Conservation (phyloP, 2,329 filamentous ascomycete species). For the Hymenoscyphus occultus region DNA sequence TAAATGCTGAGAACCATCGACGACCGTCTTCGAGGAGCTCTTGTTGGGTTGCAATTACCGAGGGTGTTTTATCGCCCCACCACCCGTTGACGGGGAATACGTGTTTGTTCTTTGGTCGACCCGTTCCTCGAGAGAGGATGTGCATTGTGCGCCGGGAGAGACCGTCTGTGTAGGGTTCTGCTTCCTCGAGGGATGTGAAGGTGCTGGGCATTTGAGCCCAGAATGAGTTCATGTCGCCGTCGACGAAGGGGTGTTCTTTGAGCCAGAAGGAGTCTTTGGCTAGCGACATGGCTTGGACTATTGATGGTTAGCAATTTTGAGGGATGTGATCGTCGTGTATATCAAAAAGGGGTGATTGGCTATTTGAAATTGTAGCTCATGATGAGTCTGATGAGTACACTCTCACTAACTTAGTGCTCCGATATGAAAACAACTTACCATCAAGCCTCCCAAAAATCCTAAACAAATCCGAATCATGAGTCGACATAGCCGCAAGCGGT, state of each 20-base stretch:
- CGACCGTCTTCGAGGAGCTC: slow-evolving; percentile 10
- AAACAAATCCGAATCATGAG: slow-evolving; percentile 14
- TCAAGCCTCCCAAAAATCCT: slow-evolving; percentile 18
- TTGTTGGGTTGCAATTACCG: slow-evolving; percentile 15
- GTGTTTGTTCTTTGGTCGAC: slow-evolving; percentile 7
- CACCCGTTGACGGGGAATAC: slow-evolving; percentile 19
- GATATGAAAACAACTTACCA: neutral
- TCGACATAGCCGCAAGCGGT: slow-evolving; percentile 8
- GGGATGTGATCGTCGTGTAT: neutral
- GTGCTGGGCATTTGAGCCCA: slow-evolving; percentile 17
- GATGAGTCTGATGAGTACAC: too few species aligned
- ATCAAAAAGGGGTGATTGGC: too few species aligned
- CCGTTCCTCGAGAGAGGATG: slow-evolving; percentile 14
- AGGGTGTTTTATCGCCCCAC: slow-evolving; percentile 17
- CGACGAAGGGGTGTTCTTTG: slow-evolving; percentile 10
- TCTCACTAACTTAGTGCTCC: too few species aligned
- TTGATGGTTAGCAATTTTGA: neutral
- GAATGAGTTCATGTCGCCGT: slow-evolving; percentile 9
- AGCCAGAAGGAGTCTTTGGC: slow-evolving; percentile 16
- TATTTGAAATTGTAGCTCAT: too few species aligned
- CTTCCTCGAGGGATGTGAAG: slow-evolving; percentile 17
- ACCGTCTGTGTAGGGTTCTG: slow-evolving; percentile 16
- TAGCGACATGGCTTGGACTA: slow-evolving; percentile 21
- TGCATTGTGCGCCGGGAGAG: slow-evolving; percentile 16
- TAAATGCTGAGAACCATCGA: slow-evolving; percentile 13